Percentiles rank a stretch among this genome's conserved stretches.
These are phyloP conservation scores for Talaromyces stipitatus DNA, from an alignment of 495 filamentous ascomycete genomes.

Conservation along the genomic window DNA sequence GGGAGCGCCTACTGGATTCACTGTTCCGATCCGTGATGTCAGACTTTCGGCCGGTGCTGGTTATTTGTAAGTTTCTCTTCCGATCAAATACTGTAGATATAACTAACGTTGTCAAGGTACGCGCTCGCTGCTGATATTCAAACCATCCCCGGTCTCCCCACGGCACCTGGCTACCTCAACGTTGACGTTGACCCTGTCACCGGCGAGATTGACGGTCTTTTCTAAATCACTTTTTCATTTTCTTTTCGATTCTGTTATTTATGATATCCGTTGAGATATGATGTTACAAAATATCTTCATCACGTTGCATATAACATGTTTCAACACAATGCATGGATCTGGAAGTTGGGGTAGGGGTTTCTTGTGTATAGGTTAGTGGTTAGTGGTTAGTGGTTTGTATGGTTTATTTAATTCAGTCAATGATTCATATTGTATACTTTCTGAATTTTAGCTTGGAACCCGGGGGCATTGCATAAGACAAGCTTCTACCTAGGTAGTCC, in stretches of 20 bases:
- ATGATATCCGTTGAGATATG: neutral
- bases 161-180: constrained; percentile 91
- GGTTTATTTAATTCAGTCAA: neutral
- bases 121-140: constrained; percentile 96
- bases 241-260: neutral
- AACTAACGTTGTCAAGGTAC: constrained; percentile 47
- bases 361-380: neutral
- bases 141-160: constrained; percentile 93
- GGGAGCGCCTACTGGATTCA: constrained; percentile 94
- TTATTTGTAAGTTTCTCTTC: constrained; percentile 70
- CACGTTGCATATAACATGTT: constrained; percentile 1
- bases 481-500: no score
- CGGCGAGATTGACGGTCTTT: constrained; percentile 91
- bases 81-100: no score
- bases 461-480: no score
- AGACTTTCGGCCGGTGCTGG: constrained; percentile 89
- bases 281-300: neutral
- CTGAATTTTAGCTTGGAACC: no score
- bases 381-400: neutral
- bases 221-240: constrained; percentile 46
- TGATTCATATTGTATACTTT: no score
- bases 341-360: neutral
- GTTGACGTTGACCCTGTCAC: constrained; percentile 91
- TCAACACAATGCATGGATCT: constrained; percentile 4
- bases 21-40: constrained; percentile 90